Conservation (phyloP, 148 eudicot species). For the Euryodendron excelsum region DNA sequence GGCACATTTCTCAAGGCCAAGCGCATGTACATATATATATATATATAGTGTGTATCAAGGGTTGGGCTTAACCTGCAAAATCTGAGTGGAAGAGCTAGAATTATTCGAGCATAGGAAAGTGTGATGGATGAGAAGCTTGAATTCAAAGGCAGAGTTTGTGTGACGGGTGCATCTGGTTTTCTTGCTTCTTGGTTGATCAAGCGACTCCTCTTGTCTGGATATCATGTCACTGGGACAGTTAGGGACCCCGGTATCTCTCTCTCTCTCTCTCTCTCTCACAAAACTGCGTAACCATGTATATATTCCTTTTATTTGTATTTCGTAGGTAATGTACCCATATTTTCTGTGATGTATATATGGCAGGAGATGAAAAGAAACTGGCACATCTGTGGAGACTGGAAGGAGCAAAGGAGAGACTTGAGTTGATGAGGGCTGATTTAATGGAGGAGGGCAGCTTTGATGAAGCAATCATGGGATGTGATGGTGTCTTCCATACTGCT, state of each 20-base stretch:
- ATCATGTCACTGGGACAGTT: constrained; percentile 77
- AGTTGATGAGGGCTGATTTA: constrained; percentile 61
- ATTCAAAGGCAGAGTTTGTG: constrained; percentile 69
- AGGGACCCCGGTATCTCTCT: constrained; percentile 66
- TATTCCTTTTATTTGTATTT: too few species aligned
- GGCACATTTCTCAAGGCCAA: too few species aligned
- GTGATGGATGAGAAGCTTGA: neutral
- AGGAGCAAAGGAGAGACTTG: constrained; percentile 85
- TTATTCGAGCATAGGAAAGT: neutral
- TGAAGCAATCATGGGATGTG: constrained; percentile 63
- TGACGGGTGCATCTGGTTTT: constrained; percentile 91
- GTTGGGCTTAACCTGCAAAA: neutral
- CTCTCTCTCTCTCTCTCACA: neutral
- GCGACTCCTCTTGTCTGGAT: constrained; percentile 67
- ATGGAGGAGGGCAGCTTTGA: constrained; percentile 90
- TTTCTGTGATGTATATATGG: too few species aligned
- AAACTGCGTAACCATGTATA: too few species aligned
- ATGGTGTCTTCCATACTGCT: constrained; percentile 91
- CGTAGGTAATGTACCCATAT: too few species aligned
- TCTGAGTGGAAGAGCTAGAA: neutral
- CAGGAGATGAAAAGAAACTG: constrained; percentile 62
- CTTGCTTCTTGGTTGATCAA: constrained; percentile 90
- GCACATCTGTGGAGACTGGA: constrained; percentile 76
- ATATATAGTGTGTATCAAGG: too few species aligned
- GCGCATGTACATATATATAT: too few species aligned